These are phyloP conservation scores for Boletus coccyginus DNA, from an alignment of 768 basidiomycete species.

Conservation along the genomic window DNA sequence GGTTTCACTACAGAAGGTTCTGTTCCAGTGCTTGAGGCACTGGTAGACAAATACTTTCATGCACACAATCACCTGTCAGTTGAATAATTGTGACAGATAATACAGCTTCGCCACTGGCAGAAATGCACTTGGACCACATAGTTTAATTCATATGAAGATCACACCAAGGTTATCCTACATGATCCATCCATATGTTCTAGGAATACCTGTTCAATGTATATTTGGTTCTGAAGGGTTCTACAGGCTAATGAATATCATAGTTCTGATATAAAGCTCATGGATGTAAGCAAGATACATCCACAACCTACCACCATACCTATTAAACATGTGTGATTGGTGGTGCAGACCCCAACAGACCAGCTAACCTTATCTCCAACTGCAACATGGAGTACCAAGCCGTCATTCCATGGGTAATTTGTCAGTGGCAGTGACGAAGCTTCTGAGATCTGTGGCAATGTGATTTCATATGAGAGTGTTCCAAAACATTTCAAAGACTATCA, in stretches of 20 bases:
- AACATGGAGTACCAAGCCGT: background rate
- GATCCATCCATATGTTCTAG: no score
- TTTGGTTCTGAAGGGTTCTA: no score
- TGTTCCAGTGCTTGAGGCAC: background rate
- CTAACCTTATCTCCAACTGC: no score
- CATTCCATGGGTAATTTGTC: background rate
- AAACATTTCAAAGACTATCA: background rate
- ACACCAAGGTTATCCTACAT: no score
- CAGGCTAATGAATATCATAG: no score
- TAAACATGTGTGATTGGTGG: background rate
- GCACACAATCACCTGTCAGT: background rate
- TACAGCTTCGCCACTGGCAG: no score
- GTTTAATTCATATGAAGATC: no score
- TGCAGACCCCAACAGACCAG: background rate
- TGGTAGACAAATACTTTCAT: background rate
- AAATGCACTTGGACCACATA: no score
- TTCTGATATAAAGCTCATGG: background rate
- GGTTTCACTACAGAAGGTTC: no score
- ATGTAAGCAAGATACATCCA: background rate
- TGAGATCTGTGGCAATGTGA: background rate
- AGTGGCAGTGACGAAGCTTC: background rate
- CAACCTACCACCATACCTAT: background rate
- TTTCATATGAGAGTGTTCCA: background rate
- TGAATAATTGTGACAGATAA: background rate
- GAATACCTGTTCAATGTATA: no score